These are phyloP conservation scores for Carex scoparia DNA, from an alignment of 176 grass and related monocot genomes.

Conservation along the genomic window DNA sequence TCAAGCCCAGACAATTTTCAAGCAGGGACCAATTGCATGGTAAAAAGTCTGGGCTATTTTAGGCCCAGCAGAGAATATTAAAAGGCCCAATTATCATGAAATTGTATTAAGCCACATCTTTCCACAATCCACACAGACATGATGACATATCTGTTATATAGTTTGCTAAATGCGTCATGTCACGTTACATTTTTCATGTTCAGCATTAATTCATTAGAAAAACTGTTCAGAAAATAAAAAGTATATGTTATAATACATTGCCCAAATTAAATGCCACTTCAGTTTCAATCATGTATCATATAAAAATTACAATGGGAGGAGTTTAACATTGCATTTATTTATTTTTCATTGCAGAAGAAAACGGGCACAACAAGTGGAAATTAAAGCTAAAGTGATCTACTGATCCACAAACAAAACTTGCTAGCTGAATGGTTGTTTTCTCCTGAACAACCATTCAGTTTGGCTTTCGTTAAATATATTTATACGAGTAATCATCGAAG, in stretches of 20 bases:
- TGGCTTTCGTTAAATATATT: neutral
- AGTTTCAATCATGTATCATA: neutral
- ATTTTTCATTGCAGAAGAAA: neutral
- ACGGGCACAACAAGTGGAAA: neutral
- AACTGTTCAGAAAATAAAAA: too few relatives aligned
- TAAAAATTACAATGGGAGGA: neutral
- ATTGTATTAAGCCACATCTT: neutral
- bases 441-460: slow-evolving; percentile 1
- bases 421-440: neutral
- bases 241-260: neutral
- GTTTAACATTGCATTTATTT: neutral
- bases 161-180: too few relatives aligned
- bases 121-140: too few relatives aligned
- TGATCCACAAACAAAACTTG: neutral
- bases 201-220: neutral
- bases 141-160: too few relatives aligned
- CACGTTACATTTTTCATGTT: neutral
- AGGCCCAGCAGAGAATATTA: neutral
- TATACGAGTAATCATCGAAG: neutral
- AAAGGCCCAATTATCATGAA: neutral
- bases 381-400: neutral
- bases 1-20: neutral
- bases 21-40: neutral
- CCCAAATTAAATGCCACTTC: neutral
- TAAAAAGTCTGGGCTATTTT: neutral